These are phyloP conservation scores for Sporisorium scitamineum DNA, from an alignment of 1,284 basidiomycete species.

Conservation along the genomic window DNA sequence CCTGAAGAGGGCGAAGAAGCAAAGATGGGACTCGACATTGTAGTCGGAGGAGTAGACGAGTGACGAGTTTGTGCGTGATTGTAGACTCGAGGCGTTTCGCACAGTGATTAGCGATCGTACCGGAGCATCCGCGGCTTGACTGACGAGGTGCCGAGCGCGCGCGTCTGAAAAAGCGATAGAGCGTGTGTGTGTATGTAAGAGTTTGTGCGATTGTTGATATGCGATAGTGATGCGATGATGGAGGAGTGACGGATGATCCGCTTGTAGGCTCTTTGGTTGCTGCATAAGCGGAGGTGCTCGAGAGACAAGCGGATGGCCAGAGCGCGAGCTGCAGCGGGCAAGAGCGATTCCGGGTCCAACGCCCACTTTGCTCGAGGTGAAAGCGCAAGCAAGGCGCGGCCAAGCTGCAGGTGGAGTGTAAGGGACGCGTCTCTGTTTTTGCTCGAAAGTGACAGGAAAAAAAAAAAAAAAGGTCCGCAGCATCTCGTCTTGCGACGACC, in stretches of 20 bases:
- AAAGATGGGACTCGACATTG: slow-evolving; percentile 48
- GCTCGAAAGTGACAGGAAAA: too few species aligned
- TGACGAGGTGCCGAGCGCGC: not conserved
- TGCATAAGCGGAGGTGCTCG: not conserved
- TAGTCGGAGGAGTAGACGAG: not conserved
- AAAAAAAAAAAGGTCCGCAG: not conserved
- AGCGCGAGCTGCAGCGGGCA: slow-evolving; percentile 12
- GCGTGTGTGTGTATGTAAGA: not conserved
- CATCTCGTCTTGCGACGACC: not conserved
- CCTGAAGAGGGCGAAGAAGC: slow-evolving; percentile 19
- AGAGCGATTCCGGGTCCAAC: slow-evolving; percentile 34
- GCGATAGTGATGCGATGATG: not conserved
- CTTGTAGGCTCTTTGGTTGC: too few species aligned
- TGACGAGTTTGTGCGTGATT: not conserved
- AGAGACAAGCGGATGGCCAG: slow-evolving; percentile 14
- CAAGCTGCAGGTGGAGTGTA: not conserved
- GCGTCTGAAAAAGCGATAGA: not conserved
- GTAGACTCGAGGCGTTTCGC: not conserved
- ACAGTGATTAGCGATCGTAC: too few species aligned
- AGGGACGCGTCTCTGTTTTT: not conserved
- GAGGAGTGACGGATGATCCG: not conserved
- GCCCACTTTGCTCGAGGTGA: not conserved
- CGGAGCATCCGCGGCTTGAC: not conserved
- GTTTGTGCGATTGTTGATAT: not conserved
- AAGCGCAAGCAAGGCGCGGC: not conserved